A percentile compares a stretch with the other conserved stretches of the same genome.
phyloP scores from a whole-genome alignment of 1,284 basidiomycete genomes.

The Trichosporon faecale region DNA sequence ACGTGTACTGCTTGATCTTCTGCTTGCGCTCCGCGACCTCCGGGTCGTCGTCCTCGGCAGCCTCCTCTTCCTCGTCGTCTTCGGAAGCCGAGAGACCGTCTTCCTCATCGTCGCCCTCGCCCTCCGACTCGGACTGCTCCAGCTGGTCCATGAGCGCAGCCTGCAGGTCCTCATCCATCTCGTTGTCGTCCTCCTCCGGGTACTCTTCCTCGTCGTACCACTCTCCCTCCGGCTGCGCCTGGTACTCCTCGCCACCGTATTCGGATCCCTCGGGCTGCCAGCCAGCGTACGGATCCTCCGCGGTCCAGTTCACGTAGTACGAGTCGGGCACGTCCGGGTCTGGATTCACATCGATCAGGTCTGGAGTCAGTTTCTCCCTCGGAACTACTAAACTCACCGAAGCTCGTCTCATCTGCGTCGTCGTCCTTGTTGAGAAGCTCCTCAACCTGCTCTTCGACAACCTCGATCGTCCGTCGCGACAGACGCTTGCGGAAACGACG shows the following conservation, averaged over 20 bases:
- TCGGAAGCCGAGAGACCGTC: constrained; percentile 57
- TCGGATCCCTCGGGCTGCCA: constrained; percentile 58
- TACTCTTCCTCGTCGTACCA: constrained; percentile 40
- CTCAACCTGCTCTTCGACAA: constrained; percentile 95
- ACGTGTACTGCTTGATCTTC: constrained; percentile 73
- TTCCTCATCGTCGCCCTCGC: constrained; percentile 34
- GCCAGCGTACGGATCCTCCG: constrained; percentile 41
- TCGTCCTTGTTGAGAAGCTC: constrained; percentile 82
- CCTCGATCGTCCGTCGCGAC: constrained; percentile 75
- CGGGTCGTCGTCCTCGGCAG: constrained; percentile 63
- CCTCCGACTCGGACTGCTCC: constrained; percentile 32
- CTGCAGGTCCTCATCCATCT: constrained; percentile 40
- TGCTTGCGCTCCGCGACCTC: constrained; percentile 56
- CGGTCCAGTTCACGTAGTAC: constrained; percentile 40
- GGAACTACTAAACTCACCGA: constrained; percentile 28
- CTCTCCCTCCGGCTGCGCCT: constrained; percentile 37
- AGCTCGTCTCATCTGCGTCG: constrained; percentile 61
- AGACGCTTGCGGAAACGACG: constrained; percentile 77
- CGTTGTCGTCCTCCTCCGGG: constrained; percentile 33
- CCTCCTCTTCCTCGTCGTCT: constrained; percentile 68
- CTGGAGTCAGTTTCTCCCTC: constrained; percentile 21
- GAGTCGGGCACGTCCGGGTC: constrained; percentile 42
- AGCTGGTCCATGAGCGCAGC: constrained; percentile 40
- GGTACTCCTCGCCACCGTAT: constrained; percentile 55
- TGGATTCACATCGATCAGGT: constrained; percentile 42